These are phyloP conservation scores for Pseudoturritis turrita DNA, from an alignment of 345 rosid genomes.

Conservation along the genomic window DNA sequence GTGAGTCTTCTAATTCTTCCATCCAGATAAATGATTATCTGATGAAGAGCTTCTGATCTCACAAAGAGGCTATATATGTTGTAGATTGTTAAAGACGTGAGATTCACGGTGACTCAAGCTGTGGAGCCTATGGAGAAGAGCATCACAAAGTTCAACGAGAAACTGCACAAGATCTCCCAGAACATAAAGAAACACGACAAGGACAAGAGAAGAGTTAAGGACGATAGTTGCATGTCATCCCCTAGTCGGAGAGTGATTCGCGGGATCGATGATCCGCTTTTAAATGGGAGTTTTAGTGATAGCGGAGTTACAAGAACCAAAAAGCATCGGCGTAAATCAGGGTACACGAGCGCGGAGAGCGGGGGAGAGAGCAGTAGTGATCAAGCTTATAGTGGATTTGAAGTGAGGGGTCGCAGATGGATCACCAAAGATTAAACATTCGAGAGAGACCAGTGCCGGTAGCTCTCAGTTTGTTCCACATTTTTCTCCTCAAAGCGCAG, in stretches of 20 bases:
- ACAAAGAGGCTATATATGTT: conserved; percentile 17
- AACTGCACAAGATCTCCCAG: conserved; percentile 79
- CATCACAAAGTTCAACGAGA: conserved; percentile 80
- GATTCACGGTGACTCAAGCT: conserved; percentile 91
- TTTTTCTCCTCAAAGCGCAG: conserved; percentile 11
- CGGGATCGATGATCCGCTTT: conserved; percentile 93
- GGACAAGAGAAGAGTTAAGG: conserved; percentile 75
- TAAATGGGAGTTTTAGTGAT: conserved; percentile 87
- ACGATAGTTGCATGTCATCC: conserved; percentile 74
- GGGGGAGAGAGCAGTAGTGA: conserved; percentile 98
- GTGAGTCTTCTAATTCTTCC: conserved; percentile 48
- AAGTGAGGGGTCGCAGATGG: conserved; percentile 79
- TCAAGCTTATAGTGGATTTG: conserved; percentile 67
- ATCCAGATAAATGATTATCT: conserved; percentile 8
- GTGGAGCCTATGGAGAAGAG: conserved; percentile 98
- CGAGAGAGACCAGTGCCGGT: neutral
- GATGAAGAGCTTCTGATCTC: conserved; percentile 16
- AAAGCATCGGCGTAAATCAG: conserved; percentile 68
- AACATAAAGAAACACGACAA: conserved; percentile 83
- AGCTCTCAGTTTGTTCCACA: conserved; percentile 17
- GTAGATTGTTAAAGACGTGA: conserved; percentile 94
- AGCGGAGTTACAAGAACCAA: conserved; percentile 62
- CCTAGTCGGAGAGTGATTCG: conserved; percentile 67
- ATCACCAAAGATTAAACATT: conserved; percentile 58
- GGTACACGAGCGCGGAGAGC: conserved; percentile 74